Base-by-base conservation (phyloP, 345 rosid genomes). In the Gossypium herbaceum region DNA sequence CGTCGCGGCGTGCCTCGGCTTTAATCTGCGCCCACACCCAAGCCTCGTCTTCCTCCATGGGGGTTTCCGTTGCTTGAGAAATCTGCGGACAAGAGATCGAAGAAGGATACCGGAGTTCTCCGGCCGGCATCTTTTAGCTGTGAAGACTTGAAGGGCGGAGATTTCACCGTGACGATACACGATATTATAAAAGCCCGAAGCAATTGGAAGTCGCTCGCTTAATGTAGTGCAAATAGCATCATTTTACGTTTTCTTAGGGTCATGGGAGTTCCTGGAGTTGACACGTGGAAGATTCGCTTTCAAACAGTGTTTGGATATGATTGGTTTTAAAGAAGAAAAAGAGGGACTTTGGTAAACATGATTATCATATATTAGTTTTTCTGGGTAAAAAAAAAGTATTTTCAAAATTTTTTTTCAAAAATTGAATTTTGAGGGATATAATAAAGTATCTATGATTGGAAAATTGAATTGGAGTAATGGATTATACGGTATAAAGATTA, bases 1-100 rank as follows among this genome's bases (percentile, higher is more conserved):
- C 97, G 70, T 94, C 98, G 17, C 92, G 91, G 76, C 87, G 90
- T 34, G 94, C 97, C 80, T 94, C 98, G 47, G 94, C 94, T 73
- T 92, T 89, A 54, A 94, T 94, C 82, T 92, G 91, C n/a, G 83
- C 72, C 98, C 98, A 94, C 43, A 94, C 79, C 79, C 86, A 86
- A 0, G 84, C 90, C 73, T 89, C 97, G 65, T 90, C 97, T 10
- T 85, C 90, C 65, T 80, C 85, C 2, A 74, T 82, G 4, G 84
- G 50, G 1, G 80, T 68, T 12, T 75, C 72, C 25, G 48, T 68
- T 65, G 75, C 85, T 54, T 65, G 29, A 34, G 64, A 73, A 51
- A 80, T 7, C 44, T 76, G 63, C 9, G 29, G 62, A 57, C 6
- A 57, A 22, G 29, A 20, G 34, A 10, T 24, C 15, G 84, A 79